Conservation (phyloP, 2,329 filamentous ascomycete genomes). For the Akanthomyces muscarius region DNA sequence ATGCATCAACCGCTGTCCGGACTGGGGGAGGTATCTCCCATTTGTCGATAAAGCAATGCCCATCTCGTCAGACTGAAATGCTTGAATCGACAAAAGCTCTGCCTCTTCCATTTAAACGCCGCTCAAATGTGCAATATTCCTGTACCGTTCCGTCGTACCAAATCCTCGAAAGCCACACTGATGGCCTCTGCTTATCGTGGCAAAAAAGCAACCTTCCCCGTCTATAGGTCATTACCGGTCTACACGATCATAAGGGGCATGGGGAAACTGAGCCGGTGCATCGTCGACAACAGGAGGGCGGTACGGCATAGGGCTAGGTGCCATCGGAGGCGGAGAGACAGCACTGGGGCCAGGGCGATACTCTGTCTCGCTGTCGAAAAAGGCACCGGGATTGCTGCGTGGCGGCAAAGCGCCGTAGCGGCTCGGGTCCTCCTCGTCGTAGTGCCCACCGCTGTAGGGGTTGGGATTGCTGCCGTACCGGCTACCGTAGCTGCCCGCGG, state of each 20-base stretch:
- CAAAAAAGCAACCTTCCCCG: not conserved
- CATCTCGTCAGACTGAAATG: not conserved
- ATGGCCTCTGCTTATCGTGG: not conserved
- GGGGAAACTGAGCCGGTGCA: constrained; percentile 6
- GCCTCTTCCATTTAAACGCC: constrained; percentile 9
- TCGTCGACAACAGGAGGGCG: constrained; percentile 24
- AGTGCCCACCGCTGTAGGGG: constrained; percentile 33
- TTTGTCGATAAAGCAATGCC: not conserved
- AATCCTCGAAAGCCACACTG: not conserved
- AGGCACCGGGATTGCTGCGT: constrained; percentile 31
- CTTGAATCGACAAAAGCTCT: not conserved
- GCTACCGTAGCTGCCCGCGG: constrained; percentile 28
- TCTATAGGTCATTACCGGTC: not conserved
- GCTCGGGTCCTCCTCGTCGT: constrained; percentile 37
- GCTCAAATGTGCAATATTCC: constrained; percentile 10
- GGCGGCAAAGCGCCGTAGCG: constrained; percentile 37
- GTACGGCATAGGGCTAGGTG: constrained; percentile 22
- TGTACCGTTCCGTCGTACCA: constrained; percentile 13
- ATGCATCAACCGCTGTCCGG: not conserved
- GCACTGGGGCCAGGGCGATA: constrained; percentile 36
- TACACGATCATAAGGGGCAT: constrained; percentile 10
- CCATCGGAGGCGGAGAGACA: constrained; percentile 7
- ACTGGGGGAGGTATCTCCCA: not conserved
- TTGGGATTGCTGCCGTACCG: constrained; percentile 34
- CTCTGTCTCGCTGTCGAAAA: constrained; percentile 50